Base-by-base conservation (phyloP, 2,329 filamentous ascomycete species). In the Penicillium sp. region DNA sequence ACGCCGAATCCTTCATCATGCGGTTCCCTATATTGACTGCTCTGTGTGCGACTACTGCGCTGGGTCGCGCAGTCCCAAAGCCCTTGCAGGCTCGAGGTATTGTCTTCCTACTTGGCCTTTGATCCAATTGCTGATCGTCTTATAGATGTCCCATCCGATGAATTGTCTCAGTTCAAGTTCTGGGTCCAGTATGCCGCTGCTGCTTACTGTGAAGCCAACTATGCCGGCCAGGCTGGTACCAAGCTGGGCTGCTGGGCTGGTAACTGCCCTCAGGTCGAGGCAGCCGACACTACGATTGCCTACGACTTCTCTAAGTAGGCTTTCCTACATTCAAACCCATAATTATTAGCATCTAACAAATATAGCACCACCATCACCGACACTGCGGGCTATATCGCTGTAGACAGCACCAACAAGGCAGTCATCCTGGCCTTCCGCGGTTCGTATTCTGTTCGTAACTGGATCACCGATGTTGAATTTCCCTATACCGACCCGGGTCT, bases 131-230 rank as follows among this genome's bases (percentile, higher is more conserved):
- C 46, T 51, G 3, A 51, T 29, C 24, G 26, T 10, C 10, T 7
- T 9, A 4, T 28, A 57, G 55, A 57, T 41, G 34, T 57, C 7
- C 16, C 51, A 5, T 7, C 47, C 13, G 38, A 32, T n/a, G 40
- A 52, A 11, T 32, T 57, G 26, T 38, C 36, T 6, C 40, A 71
- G 29, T 67, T 77, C 9, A 52, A 66, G 10, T 71, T 75, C 52
- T 75, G 73, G 62, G 69, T 71, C 41, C 72, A 77, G 50, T 78
- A 75, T 59, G 70, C 74, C 3, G 74, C 74, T 1, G 75, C 75
- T 0, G 62, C 74, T 24, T 77, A 77, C 60, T 78, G 75, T 55
- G 56, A 66, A 3, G 55, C 54, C 29, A 76, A 76, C 61, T 76
- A 75, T 57, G 63, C 70, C 35, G 62, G 64, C 29, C 42, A 55